Evolutionary conservation across 148 eudicot species (phyloP).

Genomic region (Dysphania ambrosioides): DNA sequence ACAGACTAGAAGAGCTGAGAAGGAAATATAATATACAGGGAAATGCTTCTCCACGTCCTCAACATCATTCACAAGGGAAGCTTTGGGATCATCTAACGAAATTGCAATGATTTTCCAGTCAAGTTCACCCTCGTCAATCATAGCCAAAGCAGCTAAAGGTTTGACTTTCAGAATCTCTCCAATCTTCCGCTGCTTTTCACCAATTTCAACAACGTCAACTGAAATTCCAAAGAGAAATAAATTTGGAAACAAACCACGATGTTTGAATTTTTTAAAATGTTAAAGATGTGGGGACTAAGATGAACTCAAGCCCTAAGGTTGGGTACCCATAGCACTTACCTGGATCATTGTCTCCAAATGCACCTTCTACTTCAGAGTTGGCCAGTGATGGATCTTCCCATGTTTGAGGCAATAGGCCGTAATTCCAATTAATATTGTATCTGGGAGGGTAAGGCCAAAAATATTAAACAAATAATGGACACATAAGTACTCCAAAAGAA

Average conservation of each 20-base stretch:
- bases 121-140: slow-evolving; percentile 99
- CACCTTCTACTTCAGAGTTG: slow-evolving; percentile 81
- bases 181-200: slow-evolving; percentile 64
- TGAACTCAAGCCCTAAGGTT: background rate
- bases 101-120: slow-evolving; percentile 99
- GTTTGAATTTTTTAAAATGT: background rate
- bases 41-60: slow-evolving; percentile 97
- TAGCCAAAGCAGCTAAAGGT: slow-evolving; percentile 90
- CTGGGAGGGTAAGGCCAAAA: slow-evolving; percentile 33
- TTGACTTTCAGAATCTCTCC: slow-evolving; percentile 87
- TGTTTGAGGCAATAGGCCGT: slow-evolving; percentile 90
- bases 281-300: background rate
- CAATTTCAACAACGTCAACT: slow-evolving; percentile 99
- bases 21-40: slow-evolving; percentile 55
- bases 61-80: slow-evolving; percentile 90
- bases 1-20: background rate
- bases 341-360: slow-evolving; percentile 94
- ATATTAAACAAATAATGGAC: background rate
- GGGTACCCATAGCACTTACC: slow-evolving; percentile 33
- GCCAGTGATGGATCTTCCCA: slow-evolving; percentile 89
- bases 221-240: slow-evolving; percentile 21
- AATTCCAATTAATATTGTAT: slow-evolving; percentile 89
- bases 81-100: slow-evolving; percentile 91
- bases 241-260: background rate
- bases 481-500: background rate